Evolutionary conservation across 1,284 basidiomycete species (phyloP), one percentile per base, ranked within the genome.

Genomic region (Leccinum variabile): DNA sequence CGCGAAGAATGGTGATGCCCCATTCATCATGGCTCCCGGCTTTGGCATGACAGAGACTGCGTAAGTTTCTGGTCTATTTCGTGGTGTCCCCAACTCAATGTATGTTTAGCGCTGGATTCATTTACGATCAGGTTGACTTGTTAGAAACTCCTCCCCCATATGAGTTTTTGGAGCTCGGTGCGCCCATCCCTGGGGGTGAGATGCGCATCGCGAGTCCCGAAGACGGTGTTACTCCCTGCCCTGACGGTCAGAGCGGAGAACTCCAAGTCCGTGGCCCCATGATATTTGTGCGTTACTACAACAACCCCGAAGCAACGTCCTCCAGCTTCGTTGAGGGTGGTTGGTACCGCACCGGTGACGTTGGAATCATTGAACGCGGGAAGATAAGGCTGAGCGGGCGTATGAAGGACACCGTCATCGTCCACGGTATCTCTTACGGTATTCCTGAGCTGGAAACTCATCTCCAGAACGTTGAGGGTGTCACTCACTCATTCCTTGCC

Each of bases 11-110:
- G 71, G 77, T 1, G 39, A 72, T 28, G 56, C 59, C 28, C 65
- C 72, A n/a, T 75, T 78, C 57, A 69, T 67, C 14, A 71, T 81
- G 28, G 71, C 78, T 35, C 72, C 76, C 6, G 80, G 79, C 5
- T 81, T 81, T 46, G 80, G 80, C 52, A 81, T 81, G 80, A 81
- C 76, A 1, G 80, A 81, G 63, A 81, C 80, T 5, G 76, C 75
- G 75, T 73, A 59, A 50, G 73, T 59, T 49, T 3, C 2, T 22
- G 1, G 0, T 10, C n/a, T 8, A 1, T 39, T 35, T 39, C 2
- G 3, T 9, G 9, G 6, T 22, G 4, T 5, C 0, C 32, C 16
- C 2, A 28, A 32, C 30, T 1, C 30, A 2, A 13, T 1, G n/a
- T 28, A 3, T 1, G 57, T 50, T 44, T 44, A 76, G 79, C 9